Conservation (phyloP, 2,329 filamentous ascomycete genomes). For the Beauveria sp. region DNA sequence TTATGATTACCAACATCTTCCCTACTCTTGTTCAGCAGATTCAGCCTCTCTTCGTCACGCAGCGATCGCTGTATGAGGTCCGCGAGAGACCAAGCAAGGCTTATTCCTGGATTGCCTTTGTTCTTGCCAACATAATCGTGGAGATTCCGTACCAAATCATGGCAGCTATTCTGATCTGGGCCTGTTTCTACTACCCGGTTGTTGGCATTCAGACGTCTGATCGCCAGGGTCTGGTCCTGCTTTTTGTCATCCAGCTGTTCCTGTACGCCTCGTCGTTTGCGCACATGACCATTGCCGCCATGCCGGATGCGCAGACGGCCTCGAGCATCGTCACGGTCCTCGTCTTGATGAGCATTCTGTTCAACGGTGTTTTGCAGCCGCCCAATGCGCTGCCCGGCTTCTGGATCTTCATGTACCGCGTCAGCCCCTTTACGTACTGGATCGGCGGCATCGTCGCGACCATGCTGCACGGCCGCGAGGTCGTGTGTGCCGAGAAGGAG, state of each 20-base stretch:
- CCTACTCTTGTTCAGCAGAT: conserved; percentile 62
- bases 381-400: conserved; percentile 56
- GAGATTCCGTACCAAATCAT: conserved; percentile 66
- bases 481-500: conserved; percentile 49
- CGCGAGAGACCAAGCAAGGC: conserved; percentile 67
- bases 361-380: conserved; percentile 57
- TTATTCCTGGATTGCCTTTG: conserved; percentile 69
- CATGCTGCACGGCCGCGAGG: conserved; percentile 47
- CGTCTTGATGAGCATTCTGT: conserved; percentile 51
- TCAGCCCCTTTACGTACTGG: conserved; percentile 61
- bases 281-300: conserved; percentile 63
- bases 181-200: conserved; percentile 62
- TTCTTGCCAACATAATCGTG: conserved; percentile 63
- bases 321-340: conserved; percentile 54
- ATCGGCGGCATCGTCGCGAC: conserved; percentile 61
- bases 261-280: conserved; percentile 67
- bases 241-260: conserved; percentile 59
- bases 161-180: conserved; percentile 55
- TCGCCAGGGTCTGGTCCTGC: conserved; percentile 57
- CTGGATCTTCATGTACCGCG: conserved; percentile 72
- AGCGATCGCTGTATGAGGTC: conserved; percentile 68
- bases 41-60: conserved; percentile 69
- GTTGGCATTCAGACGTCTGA: conserved; percentile 40
- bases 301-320: conserved; percentile 62
- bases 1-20: conserved; percentile 71